Percentiles rank a stretch among this genome's conserved stretches.
phyloP scores from a whole-genome alignment of 345 rosid genomes.

The Lumnitzera racemosa region DNA sequence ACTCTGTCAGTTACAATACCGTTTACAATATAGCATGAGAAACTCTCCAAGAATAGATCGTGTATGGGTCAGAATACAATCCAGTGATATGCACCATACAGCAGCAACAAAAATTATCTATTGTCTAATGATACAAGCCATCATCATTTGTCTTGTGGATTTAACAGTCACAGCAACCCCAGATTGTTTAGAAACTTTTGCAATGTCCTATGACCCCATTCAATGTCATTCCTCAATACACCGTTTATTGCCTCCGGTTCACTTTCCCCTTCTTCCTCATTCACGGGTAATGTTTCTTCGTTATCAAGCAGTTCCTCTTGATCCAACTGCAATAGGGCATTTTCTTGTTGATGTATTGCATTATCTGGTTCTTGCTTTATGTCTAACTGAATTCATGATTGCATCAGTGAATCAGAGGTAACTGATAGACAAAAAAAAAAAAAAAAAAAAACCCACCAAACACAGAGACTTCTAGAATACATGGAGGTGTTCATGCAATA shows the following conservation, averaged over 20 bases:
- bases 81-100: no score
- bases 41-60: no score
- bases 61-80: no score
- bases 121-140: no score
- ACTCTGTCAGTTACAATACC: no score
- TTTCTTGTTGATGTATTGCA: slow-evolving; percentile 10
- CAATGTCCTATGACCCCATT: slow-evolving; percentile 58
- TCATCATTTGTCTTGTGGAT: no score
- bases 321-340: not conserved
- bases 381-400: slow-evolving; percentile 26
- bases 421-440: not conserved
- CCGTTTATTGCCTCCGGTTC: not conserved
- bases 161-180: slow-evolving; percentile 6
- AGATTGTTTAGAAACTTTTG: slow-evolving; percentile 47
- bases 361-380: slow-evolving; percentile 23
- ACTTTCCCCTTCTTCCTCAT: not conserved
- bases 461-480: not conserved
- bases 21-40: no score
- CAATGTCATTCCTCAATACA: slow-evolving; percentile 39
- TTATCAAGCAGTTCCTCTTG: slow-evolving; percentile 15
- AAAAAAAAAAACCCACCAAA: not conserved
- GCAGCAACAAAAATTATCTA: no score
- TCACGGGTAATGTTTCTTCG: slow-evolving; percentile 9
- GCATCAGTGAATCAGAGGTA: slow-evolving; percentile 7
- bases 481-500: not conserved